Evolutionary conservation across 805 yeast species (phyloP).

Genomic region (Candida sithepensis): DNA sequence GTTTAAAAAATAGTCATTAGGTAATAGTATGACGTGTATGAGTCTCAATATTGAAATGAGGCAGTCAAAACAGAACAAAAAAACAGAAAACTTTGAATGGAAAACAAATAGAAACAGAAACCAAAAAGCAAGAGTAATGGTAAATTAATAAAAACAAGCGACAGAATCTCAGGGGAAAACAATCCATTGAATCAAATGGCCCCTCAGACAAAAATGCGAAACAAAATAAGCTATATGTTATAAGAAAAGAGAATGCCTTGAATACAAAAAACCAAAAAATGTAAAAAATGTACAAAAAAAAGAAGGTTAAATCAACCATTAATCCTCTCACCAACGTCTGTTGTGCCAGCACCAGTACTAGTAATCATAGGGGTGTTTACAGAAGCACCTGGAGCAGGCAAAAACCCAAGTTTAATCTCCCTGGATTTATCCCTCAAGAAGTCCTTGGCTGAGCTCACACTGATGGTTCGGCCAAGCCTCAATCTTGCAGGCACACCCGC

Average conservation of each 20-base stretch:
- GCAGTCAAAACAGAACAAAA: neutral
- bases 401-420: conserved; percentile 8
- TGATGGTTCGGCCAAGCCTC: conserved; percentile 11
- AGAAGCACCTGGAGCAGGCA: neutral
- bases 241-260: neutral
- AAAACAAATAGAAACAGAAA: neutral
- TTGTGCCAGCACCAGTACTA: neutral
- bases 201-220: neutral
- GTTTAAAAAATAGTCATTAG: neutral
- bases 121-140: too few relatives aligned
- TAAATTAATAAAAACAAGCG: neutral
- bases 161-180: too few relatives aligned
- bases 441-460: conserved; percentile 27
- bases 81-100: neutral
- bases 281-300: neutral
- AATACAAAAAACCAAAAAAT: too few relatives aligned
- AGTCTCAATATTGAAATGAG: neutral
- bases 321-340: neutral
- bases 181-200: neutral
- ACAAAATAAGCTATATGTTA: neutral
- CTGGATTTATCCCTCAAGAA: conserved; percentile 19
- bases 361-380: neutral
- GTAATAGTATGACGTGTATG: neutral
- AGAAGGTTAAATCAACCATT: neutral
- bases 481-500: neutral